A percentile compares a stretch with the other conserved stretches of the same genome.
These are phyloP conservation scores for Nigrograna mackinnonii DNA, from an alignment of 2,329 filamentous ascomycete genomes.

Conservation along the genomic window DNA sequence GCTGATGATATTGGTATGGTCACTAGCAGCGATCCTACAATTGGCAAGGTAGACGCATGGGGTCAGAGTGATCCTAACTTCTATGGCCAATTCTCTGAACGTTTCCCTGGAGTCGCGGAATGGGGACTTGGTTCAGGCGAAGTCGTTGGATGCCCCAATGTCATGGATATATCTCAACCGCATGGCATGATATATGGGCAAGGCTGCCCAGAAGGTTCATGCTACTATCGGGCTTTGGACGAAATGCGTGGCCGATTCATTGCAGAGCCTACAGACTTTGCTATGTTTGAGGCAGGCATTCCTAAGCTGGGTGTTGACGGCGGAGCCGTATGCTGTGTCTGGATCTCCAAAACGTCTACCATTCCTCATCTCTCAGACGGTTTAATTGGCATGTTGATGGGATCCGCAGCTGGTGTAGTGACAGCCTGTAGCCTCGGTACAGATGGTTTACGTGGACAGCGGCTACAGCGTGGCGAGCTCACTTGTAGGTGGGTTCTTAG, in stretches of 20 bases:
- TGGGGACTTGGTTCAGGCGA: constrained; percentile 81
- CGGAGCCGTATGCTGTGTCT: constrained; percentile 77
- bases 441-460: constrained; percentile 61
- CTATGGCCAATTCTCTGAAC: constrained; percentile 77
- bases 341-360: constrained; percentile 82
- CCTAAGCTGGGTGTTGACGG: constrained; percentile 72
- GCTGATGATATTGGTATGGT: constrained; percentile 76
- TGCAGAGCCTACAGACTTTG: constrained; percentile 61
- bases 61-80: constrained; percentile 75
- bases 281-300: constrained; percentile 71
- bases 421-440: constrained; percentile 78
- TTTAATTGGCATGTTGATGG: constrained; percentile 79
- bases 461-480: constrained; percentile 72
- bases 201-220: constrained; percentile 80
- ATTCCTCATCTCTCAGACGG: constrained; percentile 75
- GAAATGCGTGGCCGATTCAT: constrained; percentile 81
- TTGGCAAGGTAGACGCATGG: constrained; percentile 79
- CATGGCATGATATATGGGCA: constrained; percentile 86
- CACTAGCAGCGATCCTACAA: constrained; percentile 79
- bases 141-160: constrained; percentile 75
- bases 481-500: constrained; percentile 89
- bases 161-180: constrained; percentile 86
- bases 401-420: constrained; percentile 81
- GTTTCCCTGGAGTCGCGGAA: constrained; percentile 71
- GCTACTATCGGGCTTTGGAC: constrained; percentile 74